phyloP scores from a whole-genome alignment of 192 early-diverging fungal species.

The Backusella mclennaniae region DNA sequence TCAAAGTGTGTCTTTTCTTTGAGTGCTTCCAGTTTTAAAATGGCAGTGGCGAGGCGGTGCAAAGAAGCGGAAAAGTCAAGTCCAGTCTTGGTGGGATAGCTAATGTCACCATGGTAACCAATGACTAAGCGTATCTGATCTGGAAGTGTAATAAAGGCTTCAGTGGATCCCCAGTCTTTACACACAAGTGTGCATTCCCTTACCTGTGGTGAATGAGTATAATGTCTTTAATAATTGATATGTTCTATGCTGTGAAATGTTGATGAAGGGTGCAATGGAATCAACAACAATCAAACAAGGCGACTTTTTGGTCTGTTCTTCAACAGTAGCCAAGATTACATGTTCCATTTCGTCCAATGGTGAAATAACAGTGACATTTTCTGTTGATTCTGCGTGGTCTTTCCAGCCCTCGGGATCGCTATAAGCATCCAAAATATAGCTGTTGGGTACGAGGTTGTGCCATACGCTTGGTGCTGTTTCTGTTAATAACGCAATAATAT shows the following conservation, averaged over 20 bases:
- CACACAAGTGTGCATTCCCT: neutral
- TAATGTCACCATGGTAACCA: conserved; percentile 37
- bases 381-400: neutral
- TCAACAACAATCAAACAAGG: conserved; percentile 28
- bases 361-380: neutral
- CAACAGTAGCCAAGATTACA: neutral
- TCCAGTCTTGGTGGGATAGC: neutral
- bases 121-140: conserved; percentile 33
- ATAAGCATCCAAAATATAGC: conserved; percentile 26
- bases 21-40: conserved; percentile 20
- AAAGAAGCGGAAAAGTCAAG: conserved; percentile 5
- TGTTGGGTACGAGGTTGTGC: neutral
- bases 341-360: neutral
- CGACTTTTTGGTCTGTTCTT: neutral
- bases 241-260: conserved; percentile 17
- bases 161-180: neutral
- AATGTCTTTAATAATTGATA: conserved; percentile 30
- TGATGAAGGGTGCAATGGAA: conserved; percentile 22
- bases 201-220: conserved; percentile 27
- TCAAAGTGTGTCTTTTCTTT: conserved; percentile 5
- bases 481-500: conserved; percentile 16
- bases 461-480: conserved; percentile 27
- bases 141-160: neutral
- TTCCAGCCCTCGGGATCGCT: conserved; percentile 38
- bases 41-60: conserved; percentile 23